Base-by-base conservation (phyloP, 2,329 filamentous ascomycete species). In the Xylariaceae sp. region DNA sequence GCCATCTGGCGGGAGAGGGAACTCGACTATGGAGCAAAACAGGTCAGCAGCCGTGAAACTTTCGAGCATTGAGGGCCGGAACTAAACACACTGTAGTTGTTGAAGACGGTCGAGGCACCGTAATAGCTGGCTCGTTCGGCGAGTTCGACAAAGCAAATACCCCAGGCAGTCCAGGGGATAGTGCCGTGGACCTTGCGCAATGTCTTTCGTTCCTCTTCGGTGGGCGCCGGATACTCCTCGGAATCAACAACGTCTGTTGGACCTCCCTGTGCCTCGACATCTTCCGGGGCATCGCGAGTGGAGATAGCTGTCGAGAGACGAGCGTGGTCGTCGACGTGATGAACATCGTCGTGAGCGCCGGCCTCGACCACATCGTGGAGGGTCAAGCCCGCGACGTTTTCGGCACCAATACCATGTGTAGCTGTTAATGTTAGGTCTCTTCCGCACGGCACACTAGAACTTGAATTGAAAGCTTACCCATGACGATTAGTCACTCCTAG, bases 41-140 rank as follows among this genome's bases (percentile, higher is more conserved):
- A 14, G 4, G 7, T 32, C 16, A 32, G 27, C 7, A 32, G 27
- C 7, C 27, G 27, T 14, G 16, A 32, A 32, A 14, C 5, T 32
- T 3, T 14, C 27, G 27, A 32, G 12, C 12, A 32, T 16, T 5
- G 7, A 8, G 16, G 8, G 25, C 14, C 27, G 5, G 16, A 32
- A 16, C 12, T 12, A 32, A 16, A 32, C 27, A 16, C 7, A 32
- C 27, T 32, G 27, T 32, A 82, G 52, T 82, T 81, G 43, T 67
- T 69, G 56, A 79, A 78, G 3, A 77, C 64, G 1, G 68, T 69
- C 39, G 68, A 67, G 3, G 67, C 69, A 25, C 75, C 75, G 47
- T 75, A 78, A 59, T 76, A 79, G 0, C 74, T 76, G 2, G 73
- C 74, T 14, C 75, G 67, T 53, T 79, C 75, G 6, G 71, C 68